These are phyloP conservation scores for Zangia roseola DNA, from an alignment of 768 basidiomycete genomes.

Conservation along the genomic window DNA sequence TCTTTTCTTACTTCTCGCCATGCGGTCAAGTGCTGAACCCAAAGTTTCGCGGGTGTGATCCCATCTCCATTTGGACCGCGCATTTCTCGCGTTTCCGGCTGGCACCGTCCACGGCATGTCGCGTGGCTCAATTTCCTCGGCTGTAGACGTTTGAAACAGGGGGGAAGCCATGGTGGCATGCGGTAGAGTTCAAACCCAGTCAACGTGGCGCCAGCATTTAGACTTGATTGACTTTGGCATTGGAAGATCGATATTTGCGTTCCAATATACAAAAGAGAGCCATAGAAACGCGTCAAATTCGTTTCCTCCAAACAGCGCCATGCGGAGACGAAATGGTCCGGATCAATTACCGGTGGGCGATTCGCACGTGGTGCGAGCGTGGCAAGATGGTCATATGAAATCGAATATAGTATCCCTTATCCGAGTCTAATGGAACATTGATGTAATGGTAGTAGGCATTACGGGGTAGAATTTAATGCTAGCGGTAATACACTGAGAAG, in stretches of 20 bases:
- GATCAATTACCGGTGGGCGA: slow-evolving; percentile 18
- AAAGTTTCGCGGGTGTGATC: slow-evolving; percentile 25
- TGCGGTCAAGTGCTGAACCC: slow-evolving; percentile 1
- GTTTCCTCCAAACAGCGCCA: slow-evolving; percentile 7
- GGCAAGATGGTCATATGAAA: slow-evolving; percentile 5
- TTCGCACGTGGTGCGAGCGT: slow-evolving; percentile 10
- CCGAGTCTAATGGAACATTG: slow-evolving; percentile 13
- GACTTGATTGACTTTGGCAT: slow-evolving; percentile 24
- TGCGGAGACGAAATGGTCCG: slow-evolving; percentile 9
- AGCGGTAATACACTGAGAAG: slow-evolving; percentile 18
- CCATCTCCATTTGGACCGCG: slow-evolving; percentile 7
- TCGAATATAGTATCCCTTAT: slow-evolving; percentile 17
- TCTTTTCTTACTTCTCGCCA: background rate
- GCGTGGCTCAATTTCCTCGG: slow-evolving; percentile 15
- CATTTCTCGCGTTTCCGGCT: slow-evolving; percentile 1
- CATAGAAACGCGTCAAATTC: slow-evolving; percentile 23
- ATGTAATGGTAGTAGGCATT: slow-evolving; percentile 23
- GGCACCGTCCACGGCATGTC: slow-evolving; percentile 12
- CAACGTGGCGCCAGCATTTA: slow-evolving; percentile 20
- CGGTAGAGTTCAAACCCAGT: slow-evolving; percentile 18
- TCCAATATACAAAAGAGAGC: background rate
- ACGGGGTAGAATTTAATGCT: slow-evolving; percentile 18
- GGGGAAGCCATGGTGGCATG: slow-evolving; percentile 4
- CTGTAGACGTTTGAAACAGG: slow-evolving; percentile 24
- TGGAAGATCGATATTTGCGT: slow-evolving; percentile 8